Evolutionary conservation across 257 asterid genomes (phyloP).

Genomic region (Cordia subcordata): DNA sequence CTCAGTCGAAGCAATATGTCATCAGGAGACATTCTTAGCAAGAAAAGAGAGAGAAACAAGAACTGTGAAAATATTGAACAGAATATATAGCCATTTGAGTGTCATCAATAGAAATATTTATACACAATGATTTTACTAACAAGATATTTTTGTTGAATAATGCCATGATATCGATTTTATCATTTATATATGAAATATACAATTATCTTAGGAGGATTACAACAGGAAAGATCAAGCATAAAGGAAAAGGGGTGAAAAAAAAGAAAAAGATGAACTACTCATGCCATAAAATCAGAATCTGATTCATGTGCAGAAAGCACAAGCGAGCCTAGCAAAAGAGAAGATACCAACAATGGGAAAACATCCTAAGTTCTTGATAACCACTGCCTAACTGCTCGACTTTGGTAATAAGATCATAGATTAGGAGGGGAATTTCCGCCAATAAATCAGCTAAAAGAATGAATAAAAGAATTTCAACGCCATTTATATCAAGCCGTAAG

Average conservation of each 20-base stretch:
- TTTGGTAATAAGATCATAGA: neutral
- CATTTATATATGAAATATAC: conserved; percentile 18
- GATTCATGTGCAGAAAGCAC: conserved; percentile 11
- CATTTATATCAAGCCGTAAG: conserved; percentile 19
- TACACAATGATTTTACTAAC: neutral
- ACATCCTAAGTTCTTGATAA: neutral
- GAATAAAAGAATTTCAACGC: conserved; percentile 4
- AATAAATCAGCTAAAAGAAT: conserved; percentile 8
- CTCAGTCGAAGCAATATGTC: neutral
- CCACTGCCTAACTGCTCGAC: neutral
- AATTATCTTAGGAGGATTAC: conserved; percentile 4
- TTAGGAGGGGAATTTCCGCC: neutral
- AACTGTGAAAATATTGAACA: too few species aligned
- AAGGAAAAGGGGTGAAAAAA: neutral
- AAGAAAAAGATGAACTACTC: neutral
- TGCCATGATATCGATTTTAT: conserved; percentile 13
- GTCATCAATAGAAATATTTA: too few species aligned
- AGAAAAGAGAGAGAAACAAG: too few species aligned
- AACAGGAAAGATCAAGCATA: neutral
- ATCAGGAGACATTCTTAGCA: neutral
- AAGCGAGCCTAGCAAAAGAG: neutral
- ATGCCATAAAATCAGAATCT: neutral
- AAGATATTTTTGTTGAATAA: neutral
- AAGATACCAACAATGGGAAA: neutral
- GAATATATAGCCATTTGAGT: too few species aligned